Percentiles rank a stretch among this genome's conserved stretches.
These are phyloP conservation scores for Glonium stellatum DNA, from an alignment of 495 filamentous ascomycete genomes.

Conservation along the genomic window DNA sequence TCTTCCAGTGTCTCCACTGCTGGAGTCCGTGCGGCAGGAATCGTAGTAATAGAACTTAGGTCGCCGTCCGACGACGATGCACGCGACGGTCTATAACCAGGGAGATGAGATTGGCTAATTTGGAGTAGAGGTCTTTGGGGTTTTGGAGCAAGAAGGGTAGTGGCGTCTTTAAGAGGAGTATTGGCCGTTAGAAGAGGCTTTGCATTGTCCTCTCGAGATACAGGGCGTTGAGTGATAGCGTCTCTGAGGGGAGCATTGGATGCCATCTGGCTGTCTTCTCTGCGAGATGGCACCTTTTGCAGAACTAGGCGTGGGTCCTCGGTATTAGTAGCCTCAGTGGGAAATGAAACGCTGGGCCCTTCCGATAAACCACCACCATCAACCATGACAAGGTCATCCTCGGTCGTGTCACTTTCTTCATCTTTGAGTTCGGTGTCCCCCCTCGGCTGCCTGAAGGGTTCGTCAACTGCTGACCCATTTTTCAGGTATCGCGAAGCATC, in stretches of 20 bases:
- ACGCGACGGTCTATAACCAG: constrained; percentile 46
- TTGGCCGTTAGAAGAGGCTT: constrained; percentile 8
- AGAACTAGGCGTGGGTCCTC: background rate
- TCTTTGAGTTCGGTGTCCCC: constrained; percentile 17
- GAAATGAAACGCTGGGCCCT: background rate
- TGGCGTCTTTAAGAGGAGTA: constrained; percentile 9
- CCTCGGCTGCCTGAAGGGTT: constrained; percentile 11
- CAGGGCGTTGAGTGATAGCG: background rate
- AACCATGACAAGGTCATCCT: constrained; percentile 27
- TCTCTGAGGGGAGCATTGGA: background rate
- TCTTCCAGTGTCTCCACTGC: constrained; percentile 20
- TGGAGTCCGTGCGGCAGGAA: constrained; percentile 23
- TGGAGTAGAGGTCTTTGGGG: constrained; percentile 30
- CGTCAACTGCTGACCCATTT: background rate
- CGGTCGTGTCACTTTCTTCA: constrained; percentile 26
- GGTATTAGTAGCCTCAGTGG: background rate
- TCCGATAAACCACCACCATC: constrained; percentile 14
- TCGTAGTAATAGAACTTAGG: constrained; percentile 23
- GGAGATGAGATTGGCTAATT: constrained; percentile 48
- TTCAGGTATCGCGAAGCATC: constrained; percentile 3
- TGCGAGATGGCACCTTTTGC: background rate
- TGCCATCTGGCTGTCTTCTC: background rate
- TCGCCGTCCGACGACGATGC: constrained; percentile 51
- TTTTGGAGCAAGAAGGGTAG: constrained; percentile 17
- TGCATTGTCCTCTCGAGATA: constrained; percentile 5